Percentiles rank a stretch among this genome's conserved stretches.
phyloP scores from a whole-genome alignment of 208 protist genomes.

The Leishmania martiniquensis region DNA sequence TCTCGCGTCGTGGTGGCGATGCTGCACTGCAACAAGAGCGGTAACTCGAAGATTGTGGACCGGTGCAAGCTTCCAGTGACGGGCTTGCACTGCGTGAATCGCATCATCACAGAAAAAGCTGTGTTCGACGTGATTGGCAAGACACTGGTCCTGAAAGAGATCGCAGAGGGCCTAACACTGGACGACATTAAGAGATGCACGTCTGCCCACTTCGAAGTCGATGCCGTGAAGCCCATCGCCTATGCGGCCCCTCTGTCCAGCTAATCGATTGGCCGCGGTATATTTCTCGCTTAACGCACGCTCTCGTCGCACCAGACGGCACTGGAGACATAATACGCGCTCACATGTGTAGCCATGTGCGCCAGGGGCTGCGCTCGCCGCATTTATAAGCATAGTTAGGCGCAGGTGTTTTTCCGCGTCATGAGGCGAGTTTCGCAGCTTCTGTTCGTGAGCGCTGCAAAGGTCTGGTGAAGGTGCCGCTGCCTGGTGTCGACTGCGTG shows the following conservation, averaged over 20 bases:
- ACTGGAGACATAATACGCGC: background rate
- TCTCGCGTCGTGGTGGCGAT: conserved; percentile 97
- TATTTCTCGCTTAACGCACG: background rate
- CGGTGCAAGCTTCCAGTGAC: conserved; percentile 94
- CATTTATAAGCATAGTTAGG: background rate
- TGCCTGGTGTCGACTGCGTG: background rate
- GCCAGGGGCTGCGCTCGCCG: background rate
- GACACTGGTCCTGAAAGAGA: conserved; percentile 92
- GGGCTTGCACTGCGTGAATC: conserved; percentile 86
- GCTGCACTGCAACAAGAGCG: conserved; percentile 96
- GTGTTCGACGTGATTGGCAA: conserved; percentile 95
- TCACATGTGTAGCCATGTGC: background rate
- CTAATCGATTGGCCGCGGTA: background rate
- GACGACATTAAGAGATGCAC: conserved; percentile 93
- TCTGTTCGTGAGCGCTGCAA: background rate
- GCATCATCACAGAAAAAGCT: conserved; percentile 97
- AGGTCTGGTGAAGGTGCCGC: background rate
- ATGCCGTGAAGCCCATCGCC: conserved; percentile 81
- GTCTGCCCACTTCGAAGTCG: conserved; percentile 56
- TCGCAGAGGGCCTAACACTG: conserved; percentile 91
- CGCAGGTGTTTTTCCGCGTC: background rate
- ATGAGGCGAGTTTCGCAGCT: background rate
- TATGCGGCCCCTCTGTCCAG: conserved; percentile 49
- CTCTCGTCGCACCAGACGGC: background rate
- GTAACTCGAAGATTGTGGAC: conserved; percentile 94